phyloP scores from a whole-genome alignment of 352 stramenopile species.

The Globisporangium parvum region DNA sequence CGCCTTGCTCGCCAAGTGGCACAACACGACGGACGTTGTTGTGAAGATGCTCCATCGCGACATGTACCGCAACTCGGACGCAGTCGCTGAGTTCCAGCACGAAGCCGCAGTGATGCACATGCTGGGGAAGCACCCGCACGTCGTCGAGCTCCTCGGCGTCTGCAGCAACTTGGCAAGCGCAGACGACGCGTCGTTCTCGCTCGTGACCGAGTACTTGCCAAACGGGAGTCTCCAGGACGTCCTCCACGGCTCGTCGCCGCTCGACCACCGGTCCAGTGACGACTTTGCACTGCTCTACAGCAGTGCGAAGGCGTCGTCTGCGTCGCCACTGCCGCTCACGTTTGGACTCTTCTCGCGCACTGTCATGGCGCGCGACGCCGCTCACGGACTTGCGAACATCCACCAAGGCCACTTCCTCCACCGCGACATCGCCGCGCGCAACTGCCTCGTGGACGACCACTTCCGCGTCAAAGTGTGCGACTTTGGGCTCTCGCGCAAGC shows the following conservation, averaged over 20 bases:
- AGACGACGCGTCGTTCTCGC: conserved; percentile 16
- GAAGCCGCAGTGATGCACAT: conserved; percentile 72
- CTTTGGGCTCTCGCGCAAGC: conserved; percentile 55
- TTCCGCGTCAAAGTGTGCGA: conserved; percentile 71
- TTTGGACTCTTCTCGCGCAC: conserved; percentile 53
- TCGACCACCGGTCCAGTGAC: background rate
- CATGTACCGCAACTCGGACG: conserved; percentile 33
- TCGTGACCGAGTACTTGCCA: conserved; percentile 66
- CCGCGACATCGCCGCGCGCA: conserved; percentile 59
- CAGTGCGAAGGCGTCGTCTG: background rate
- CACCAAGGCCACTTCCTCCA: conserved; percentile 59
- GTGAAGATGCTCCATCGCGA: conserved; percentile 54
- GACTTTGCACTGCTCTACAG: conserved; percentile 8
- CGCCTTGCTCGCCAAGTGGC: conserved; percentile 55
- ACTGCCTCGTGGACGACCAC: conserved; percentile 55
- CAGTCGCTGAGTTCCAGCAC: conserved; percentile 49
- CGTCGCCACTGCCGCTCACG: background rate
- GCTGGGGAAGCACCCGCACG: conserved; percentile 64
- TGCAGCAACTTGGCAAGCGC: conserved; percentile 2
- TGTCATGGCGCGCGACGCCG: conserved; percentile 59
- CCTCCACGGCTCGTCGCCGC: conserved; percentile 10
- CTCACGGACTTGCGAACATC: conserved; percentile 59
- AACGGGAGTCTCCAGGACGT: conserved; percentile 63
- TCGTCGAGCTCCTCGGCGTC: conserved; percentile 60
- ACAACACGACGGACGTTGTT: conserved; percentile 48